Conservation (phyloP, 305 asterid species). For the Stenogyne calaminthoides region DNA sequence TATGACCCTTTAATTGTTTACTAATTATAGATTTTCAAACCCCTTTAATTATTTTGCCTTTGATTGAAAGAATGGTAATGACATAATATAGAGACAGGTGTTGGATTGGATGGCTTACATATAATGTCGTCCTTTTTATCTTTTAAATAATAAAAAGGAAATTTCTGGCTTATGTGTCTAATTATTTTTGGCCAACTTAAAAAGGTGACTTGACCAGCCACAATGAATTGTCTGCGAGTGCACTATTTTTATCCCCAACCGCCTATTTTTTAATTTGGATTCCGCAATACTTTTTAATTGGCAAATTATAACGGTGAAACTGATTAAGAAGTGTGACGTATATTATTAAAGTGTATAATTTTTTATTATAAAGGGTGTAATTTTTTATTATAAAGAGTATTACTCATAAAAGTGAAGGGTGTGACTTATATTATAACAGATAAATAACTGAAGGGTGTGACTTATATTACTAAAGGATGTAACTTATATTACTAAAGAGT, state of each 20-base stretch:
- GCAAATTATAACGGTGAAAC: too few species aligned
- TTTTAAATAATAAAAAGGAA: not conserved
- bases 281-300: not conserved
- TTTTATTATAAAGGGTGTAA: too few species aligned
- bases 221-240: constrained; percentile 17
- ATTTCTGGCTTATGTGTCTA: constrained; percentile 25
- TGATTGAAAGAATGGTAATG: constrained; percentile 30
- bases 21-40: not conserved
- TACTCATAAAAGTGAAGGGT: too few species aligned
- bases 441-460: too few species aligned
- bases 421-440: too few species aligned
- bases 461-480: too few species aligned
- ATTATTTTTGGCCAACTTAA: constrained; percentile 14
- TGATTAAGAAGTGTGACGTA: too few species aligned
- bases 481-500: too few species aligned
- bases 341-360: too few species aligned
- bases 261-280: not conserved
- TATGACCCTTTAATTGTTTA: constrained; percentile 35
- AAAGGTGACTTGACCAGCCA: constrained; percentile 32
- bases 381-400: too few species aligned
- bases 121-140: not conserved
- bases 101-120: constrained; percentile 34
- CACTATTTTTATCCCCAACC: not conserved
- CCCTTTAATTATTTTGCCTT: constrained; percentile 23
- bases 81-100: constrained; percentile 43